Base-by-base conservation (phyloP, 129 eudicot species). In the Lactuca saligna region DNA sequence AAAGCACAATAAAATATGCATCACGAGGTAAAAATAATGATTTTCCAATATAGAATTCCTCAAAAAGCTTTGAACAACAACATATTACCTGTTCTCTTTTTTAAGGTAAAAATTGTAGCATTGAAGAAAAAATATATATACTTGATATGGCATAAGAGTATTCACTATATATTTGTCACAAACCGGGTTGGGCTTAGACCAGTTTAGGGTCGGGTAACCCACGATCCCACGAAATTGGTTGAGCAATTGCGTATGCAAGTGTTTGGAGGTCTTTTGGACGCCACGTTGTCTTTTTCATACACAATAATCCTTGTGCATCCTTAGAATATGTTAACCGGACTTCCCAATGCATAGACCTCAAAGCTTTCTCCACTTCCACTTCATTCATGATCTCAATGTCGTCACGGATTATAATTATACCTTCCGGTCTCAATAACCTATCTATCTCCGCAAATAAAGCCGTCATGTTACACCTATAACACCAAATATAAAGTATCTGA, bases 381-480 rank as follows among this genome's bases (percentile, higher is more conserved):
- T 89, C 92, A 62, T 65, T 70, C 8, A 85, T 79, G 63, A 65
- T 78, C 25, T 93, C 88, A 2, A 79, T 82, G 0, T 54, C 78
- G 78, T 93, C 98, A 17, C 98, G 91, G 10, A 93, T 79, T 6
- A 93, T 89, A 44, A 93, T 81, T 75, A 86, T 93, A 37, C 98
- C 98, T 77, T 83, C 92, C 4, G 96, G 98, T 81, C 98, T 81
- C 79, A 93, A 69, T 9, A 93, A 89, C 29, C 98, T 78, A 73
- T 93, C 98, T 46, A 75, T 88, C 76, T 93, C 98, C 12, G 82
- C 84, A 32, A 89, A 80, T 70, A 88, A 68, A 34, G 87, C 96
- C 78, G 57, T 72, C 57, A 82, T 81, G 65, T 83, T 83, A 73
- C 98, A 93, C 76, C 98, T 93, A 74, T 46, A 10, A 69, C 57